These are phyloP conservation scores for Scheffersomyces amazonensis DNA, from an alignment of 805 yeast genomes.

Conservation along the genomic window DNA sequence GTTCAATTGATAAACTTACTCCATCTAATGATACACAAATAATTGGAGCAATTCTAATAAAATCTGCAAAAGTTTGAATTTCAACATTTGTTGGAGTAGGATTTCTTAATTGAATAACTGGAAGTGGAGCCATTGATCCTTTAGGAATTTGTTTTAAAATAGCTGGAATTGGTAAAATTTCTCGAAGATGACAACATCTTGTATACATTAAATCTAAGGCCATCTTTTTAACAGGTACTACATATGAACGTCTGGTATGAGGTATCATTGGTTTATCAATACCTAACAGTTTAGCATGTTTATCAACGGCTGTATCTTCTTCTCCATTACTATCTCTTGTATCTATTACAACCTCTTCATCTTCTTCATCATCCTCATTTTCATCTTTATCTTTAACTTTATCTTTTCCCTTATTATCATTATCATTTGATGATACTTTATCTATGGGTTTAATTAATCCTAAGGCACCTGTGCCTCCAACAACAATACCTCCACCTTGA, in stretches of 20 bases:
- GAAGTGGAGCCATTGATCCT: conserved; percentile 73
- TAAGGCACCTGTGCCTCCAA: conserved; percentile 73
- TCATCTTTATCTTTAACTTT: conserved; percentile 10
- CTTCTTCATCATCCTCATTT: conserved; percentile 4
- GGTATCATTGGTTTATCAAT: conserved; percentile 34
- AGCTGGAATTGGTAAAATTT: conserved; percentile 87
- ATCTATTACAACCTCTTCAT: no score
- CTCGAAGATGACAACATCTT: conserved; percentile 88
- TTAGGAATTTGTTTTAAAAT: conserved; percentile 70
- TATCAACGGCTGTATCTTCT: conserved; percentile 18
- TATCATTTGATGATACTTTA: conserved; percentile 1
- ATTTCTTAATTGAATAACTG: conserved; percentile 68
- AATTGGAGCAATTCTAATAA: conserved; percentile 80
- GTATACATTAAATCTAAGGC: conserved; percentile 77
- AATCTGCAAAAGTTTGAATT: conserved; percentile 83
- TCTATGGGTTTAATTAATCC: conserved; percentile 31
- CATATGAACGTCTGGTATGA: conserved; percentile 17
- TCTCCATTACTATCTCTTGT: conserved; percentile 3
- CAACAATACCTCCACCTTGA: conserved; percentile 67
- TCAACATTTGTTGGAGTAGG: conserved; percentile 91
- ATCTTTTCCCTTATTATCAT: conserved; percentile 14
- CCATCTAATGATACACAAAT: conserved; percentile 77
- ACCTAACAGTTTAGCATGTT: conserved; percentile 20
- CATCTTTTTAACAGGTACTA: conserved; percentile 39
- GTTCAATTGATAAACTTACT: conserved; percentile 67